Evolutionary conservation across 768 basidiomycete species (phyloP), one percentile per base, ranked within the genome.

Genomic region (Macrocybe gigantea): DNA sequence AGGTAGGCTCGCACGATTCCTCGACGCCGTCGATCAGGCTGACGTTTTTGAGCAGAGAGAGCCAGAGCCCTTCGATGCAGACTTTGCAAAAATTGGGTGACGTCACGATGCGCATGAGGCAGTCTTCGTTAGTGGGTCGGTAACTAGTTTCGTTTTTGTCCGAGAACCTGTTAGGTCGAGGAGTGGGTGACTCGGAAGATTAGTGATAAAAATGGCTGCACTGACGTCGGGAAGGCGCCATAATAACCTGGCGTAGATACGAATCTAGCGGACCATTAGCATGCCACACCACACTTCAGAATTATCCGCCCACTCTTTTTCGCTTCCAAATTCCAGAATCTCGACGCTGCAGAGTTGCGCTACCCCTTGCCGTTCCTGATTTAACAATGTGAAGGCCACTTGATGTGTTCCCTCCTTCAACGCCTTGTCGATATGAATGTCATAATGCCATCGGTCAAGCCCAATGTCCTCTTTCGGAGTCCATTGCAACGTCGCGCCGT

Each of bases 81-180:
- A 78, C 81, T 53, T 71, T 79, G 71, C 88, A 90, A 60, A 90
- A 85, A 57, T 84, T 77, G 47, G 85, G 81, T 0, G 75, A 72
- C 30, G 75, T 80, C 37, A 88, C 82, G 45, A 68, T 66, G 37
- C 88, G 85, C 88, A 91, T 90, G 41, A 90, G 78, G 59, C 88
- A 90, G 60, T 82, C 84, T 50, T 87, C 82, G 53, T 88, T 87
- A 2, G 88, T 90, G 3, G 88, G 88, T n/a, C 88, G 77, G 63
- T 85, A 90, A 3, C 77, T 75, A 0, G 84, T 88, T 44, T 63
- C 61, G 55, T 89, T 87, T 35, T 67, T 61, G 33, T 81, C 71
- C 0, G 83, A 85, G 58, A 75, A 88, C 13, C 85, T 87, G 51
- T 22, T 22, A 22, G 13, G 5, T 22, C 38, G n/a, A 33, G 30